These are phyloP conservation scores for Erythrophleum fordii DNA, from an alignment of 306 rosid species.

Conservation along the genomic window DNA sequence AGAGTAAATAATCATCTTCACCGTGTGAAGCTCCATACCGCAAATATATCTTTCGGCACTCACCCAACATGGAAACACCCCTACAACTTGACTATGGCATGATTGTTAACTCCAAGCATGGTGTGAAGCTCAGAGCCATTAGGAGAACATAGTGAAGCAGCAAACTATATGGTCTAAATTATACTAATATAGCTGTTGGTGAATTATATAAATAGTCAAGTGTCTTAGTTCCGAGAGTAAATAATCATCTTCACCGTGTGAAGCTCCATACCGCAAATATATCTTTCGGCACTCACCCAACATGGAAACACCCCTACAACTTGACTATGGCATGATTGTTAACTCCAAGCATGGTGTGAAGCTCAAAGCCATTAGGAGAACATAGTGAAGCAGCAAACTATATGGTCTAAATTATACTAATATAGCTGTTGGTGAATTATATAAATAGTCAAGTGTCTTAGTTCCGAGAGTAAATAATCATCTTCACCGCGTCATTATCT, in stretches of 20 bases:
- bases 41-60: slow-evolving; percentile 72
- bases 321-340: slow-evolving; percentile 89
- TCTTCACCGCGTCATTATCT: neutral
- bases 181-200: neutral
- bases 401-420: neutral
- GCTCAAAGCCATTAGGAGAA: slow-evolving; percentile 62
- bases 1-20: too few species aligned
- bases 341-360: slow-evolving; percentile 89
- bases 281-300: slow-evolving; percentile 77
- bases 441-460: neutral
- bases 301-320: slow-evolving; percentile 82
- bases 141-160: slow-evolving; percentile 40
- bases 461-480: neutral
- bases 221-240: too few species aligned
- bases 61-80: slow-evolving; percentile 85
- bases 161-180: neutral
- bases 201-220: neutral
- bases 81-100: slow-evolving; percentile 83
- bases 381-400: neutral
- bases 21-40: too few species aligned
- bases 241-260: too few species aligned
- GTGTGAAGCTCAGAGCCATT: slow-evolving; percentile 71
- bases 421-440: neutral
- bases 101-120: slow-evolving; percentile 88
- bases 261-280: slow-evolving; percentile 70